Conservation (phyloP, 1,139 yeast genomes). For the Lodderomyces elongisporus region DNA sequence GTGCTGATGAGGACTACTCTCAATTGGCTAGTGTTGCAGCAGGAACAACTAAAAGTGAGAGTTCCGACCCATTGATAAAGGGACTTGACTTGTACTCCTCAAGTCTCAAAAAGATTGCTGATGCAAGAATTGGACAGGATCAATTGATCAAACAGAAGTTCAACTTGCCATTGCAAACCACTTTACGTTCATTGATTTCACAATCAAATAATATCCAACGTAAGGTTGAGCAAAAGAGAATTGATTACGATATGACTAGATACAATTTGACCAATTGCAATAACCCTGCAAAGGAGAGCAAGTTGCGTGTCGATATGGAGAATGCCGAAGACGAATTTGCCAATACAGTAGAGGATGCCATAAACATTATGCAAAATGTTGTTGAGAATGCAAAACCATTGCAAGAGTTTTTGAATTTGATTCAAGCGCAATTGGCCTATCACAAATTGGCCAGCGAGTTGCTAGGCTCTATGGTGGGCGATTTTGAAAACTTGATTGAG, state of each 20-base stretch:
- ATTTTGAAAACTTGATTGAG: conserved; percentile 57
- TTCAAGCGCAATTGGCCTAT: conserved; percentile 77
- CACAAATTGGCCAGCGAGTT: conserved; percentile 73
- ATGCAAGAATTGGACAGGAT: conserved; percentile 81
- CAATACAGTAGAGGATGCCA: conserved; percentile 86
- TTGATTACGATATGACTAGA: conserved; percentile 78
- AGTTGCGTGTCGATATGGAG: conserved; percentile 73
- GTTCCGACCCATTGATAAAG: conserved; percentile 43
- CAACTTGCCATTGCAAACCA: conserved; percentile 62
- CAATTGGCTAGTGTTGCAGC: conserved; percentile 35
- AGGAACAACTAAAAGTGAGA: conserved; percentile 38
- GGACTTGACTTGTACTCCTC: conserved; percentile 42
- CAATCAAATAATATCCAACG: conserved; percentile 70
- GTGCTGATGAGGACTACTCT: conserved; percentile 43
- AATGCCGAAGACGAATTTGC: conserved; percentile 88
- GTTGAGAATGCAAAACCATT: conserved; percentile 71
- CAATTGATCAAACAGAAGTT: conserved; percentile 64
- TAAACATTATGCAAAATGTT: conserved; percentile 76
- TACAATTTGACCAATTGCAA: conserved; percentile 58
- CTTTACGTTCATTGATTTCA: conserved; percentile 58
- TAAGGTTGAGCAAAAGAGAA: conserved; percentile 73
- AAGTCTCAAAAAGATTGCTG: conserved; percentile 62
- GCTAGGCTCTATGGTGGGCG: conserved; percentile 61
- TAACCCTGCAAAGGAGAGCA: conserved; percentile 70
- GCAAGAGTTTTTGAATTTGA: conserved; percentile 63